Conservation (phyloP, 177 flowering plant genomes). For the Vitis hybrid region DNA sequence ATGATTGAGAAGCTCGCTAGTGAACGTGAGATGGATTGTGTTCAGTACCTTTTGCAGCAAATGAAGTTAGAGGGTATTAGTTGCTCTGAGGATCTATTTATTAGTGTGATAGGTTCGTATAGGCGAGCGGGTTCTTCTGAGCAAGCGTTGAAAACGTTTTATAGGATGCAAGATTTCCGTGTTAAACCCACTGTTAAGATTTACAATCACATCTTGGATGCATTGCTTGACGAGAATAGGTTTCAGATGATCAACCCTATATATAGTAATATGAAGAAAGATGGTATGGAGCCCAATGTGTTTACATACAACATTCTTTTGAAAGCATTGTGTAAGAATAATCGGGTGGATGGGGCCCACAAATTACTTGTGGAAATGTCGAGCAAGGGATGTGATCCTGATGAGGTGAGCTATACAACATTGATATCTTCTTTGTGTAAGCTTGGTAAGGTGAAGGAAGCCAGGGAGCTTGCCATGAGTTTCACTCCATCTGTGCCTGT, state of each 20-base stretch:
- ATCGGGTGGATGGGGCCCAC: constrained; percentile 58
- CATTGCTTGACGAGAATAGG: constrained; percentile 66
- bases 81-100: constrained; percentile 63
- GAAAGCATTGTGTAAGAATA: constrained; percentile 83
- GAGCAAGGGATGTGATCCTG: constrained; percentile 64
- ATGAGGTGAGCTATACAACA: constrained; percentile 78
- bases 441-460: constrained; percentile 62
- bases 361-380: constrained; percentile 79
- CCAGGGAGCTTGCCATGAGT: constrained; percentile 45
- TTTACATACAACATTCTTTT: constrained; percentile 79
- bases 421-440: constrained; percentile 63
- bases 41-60: constrained; percentile 77
- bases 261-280: constrained; percentile 75
- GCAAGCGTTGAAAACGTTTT: constrained; percentile 73
- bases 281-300: constrained; percentile 75
- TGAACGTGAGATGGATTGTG: constrained; percentile 47
- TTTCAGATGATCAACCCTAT: constrained; percentile 69
- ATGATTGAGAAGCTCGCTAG: constrained; percentile 73
- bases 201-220: constrained; percentile 82
- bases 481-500: constrained; percentile 56
- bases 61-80: constrained; percentile 73
- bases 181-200: constrained; percentile 69
- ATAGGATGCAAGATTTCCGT: constrained; percentile 69
- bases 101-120: constrained; percentile 54
- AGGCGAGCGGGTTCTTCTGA: constrained; percentile 48